Evolutionary conservation across 2,329 filamentous ascomycete species (phyloP), one percentile per base, ranked within the genome.

Genomic region (Lachnum nothofagi): DNA sequence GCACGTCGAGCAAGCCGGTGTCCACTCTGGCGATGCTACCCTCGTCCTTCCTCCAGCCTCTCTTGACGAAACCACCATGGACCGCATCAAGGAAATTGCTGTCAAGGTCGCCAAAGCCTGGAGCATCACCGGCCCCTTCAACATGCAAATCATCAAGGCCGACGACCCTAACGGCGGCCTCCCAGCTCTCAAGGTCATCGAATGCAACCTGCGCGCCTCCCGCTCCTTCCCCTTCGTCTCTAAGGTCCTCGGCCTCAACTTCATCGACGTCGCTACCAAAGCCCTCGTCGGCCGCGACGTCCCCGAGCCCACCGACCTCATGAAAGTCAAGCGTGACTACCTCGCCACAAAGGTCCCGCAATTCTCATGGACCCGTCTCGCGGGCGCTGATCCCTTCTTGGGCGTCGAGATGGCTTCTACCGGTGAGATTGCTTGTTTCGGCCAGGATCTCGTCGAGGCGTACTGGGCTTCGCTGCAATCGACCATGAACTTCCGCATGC

Each of bases 101-200:
- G 72, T 91, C 70, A 97, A 95, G 80, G 91, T 98, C 44, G 93
- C 93, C 58, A 87, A 93, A 72, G 93, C 93, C 41, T 96, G 91
- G 89, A 90, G 80, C 65, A 97, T 97, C 69, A 97, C 90, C 17
- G 93, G 93, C 47, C 93, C 93, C 51, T 98, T 97, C 82, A 98
- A 98, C 79, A 97, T 98, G 91, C 93, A 98, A 68, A 95, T 98
- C 71, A 97, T 98, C 79, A 95, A 95, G 75, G 89, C 87, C 29
- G 78, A 88, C 10, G 76, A 86, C 63, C 81, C 85, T 25, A 83
- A 88, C 51, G 86, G 86, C 49, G 85, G 84, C 48, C 79, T 85
- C 64, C 81, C 87, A 27, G 76, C 80, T 23, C 80, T 97, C 58
- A 96, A 96, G 78, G 91, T 97, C 64, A 97, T 97, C 56, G 91